phyloP scores from a whole-genome alignment of 441 rosid species.

The Sinapis alba region DNA sequence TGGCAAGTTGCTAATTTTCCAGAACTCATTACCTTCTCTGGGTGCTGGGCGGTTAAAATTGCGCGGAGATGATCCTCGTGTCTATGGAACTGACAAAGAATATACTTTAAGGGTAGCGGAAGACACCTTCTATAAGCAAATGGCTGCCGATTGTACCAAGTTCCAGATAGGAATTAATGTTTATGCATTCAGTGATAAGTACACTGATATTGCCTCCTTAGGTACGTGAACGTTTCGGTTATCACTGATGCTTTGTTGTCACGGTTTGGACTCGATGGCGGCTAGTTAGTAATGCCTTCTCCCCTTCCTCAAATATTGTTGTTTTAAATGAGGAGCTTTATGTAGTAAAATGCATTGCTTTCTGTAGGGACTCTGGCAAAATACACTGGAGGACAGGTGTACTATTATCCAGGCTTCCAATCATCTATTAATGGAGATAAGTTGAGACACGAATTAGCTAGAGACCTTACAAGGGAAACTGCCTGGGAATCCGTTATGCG shows the following conservation, averaged over 20 bases:
- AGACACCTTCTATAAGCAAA: constrained; percentile 94
- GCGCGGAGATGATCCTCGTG: constrained; percentile 96
- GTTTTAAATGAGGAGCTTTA: constrained; percentile 1
- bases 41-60: constrained; percentile 93
- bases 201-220: constrained; percentile 93
- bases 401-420: constrained; percentile 89
- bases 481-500: constrained; percentile 99
- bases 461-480: constrained; percentile 99
- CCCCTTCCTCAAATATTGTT: neutral
- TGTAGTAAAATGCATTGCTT: constrained; percentile 11
- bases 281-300: neutral
- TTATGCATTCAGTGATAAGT: constrained; percentile 92
- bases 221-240: constrained; percentile 50
- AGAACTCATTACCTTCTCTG: constrained; percentile 92
- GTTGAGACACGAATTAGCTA: constrained; percentile 82
- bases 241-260: constrained; percentile 8
- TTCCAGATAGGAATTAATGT: constrained; percentile 91
- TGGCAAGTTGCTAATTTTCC: constrained; percentile 90
- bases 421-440: constrained; percentile 74
- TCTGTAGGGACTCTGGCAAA: constrained; percentile 85
- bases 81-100: constrained; percentile 98
- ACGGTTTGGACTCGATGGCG: constrained; percentile 6
- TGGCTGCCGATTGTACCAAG: constrained; percentile 99
- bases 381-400: constrained; percentile 98
- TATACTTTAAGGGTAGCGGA: constrained; percentile 81